These are phyloP conservation scores for Tetratostichococcus sp. DNA, from an alignment of 139 green algal species.

Conservation along the genomic window DNA sequence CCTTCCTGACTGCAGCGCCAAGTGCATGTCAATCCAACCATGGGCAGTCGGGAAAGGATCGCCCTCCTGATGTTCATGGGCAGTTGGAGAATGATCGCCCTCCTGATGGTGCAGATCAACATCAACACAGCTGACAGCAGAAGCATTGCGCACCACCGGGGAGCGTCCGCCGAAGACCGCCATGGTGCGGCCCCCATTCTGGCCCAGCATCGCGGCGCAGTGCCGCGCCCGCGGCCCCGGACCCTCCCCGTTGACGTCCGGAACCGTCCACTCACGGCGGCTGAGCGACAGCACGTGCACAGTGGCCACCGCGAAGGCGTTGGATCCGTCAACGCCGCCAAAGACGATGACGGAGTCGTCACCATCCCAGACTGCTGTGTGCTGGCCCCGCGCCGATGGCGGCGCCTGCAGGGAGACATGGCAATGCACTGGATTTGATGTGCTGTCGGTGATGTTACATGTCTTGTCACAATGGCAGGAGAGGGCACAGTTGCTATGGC, in stretches of 20 bases:
- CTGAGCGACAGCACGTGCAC: slow-evolving; percentile 19
- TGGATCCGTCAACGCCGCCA: slow-evolving; percentile 9
- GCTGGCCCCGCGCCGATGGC: slow-evolving; percentile 9
- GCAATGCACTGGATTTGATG: too few relatives aligned
- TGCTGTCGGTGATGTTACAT: too few relatives aligned
- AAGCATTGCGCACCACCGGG: background rate
- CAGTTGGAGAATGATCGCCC: too few relatives aligned
- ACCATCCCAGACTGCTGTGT: slow-evolving; percentile 22
- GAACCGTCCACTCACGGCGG: slow-evolving; percentile 13
- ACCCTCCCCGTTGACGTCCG: background rate
- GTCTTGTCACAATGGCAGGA: too few relatives aligned
- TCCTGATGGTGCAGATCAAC: too few relatives aligned
- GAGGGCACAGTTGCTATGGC: too few relatives aligned
- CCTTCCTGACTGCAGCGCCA: too few relatives aligned
- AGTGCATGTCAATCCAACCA: too few relatives aligned
- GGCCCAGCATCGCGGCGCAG: slow-evolving; percentile 11
- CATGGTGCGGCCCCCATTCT: slow-evolving; percentile 14
- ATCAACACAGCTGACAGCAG: too few relatives aligned
- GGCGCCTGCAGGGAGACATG: slow-evolving; percentile 4
- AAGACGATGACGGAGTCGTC: slow-evolving; percentile 21
- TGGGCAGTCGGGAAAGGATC: too few relatives aligned
- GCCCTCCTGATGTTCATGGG: too few relatives aligned
- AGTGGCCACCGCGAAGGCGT: background rate
- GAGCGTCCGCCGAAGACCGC: slow-evolving; percentile 27
- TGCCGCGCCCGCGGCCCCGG: slow-evolving; percentile 12